Conservation (phyloP, 2,329 filamentous ascomycete genomes). For the Fusarium proliferatum region DNA sequence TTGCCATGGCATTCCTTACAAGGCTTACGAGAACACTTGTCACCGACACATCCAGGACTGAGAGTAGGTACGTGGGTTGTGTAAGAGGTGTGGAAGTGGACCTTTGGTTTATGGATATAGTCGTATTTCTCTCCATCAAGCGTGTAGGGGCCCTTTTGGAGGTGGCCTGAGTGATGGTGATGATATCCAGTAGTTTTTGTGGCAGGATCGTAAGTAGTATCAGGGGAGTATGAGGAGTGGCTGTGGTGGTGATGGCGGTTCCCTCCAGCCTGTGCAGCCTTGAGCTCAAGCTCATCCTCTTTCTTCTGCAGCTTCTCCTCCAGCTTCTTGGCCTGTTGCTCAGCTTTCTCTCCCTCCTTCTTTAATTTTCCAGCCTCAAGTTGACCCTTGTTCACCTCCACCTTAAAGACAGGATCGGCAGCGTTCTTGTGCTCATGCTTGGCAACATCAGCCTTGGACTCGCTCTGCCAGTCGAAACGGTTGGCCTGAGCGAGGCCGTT, state of each 20-base stretch:
- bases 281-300: constrained; percentile 1
- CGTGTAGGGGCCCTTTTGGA: background rate
- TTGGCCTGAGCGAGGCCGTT: constrained; percentile 39
- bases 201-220: constrained; percentile 5
- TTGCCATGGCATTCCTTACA: constrained; percentile 43
- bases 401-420: background rate
- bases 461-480: constrained; percentile 12
- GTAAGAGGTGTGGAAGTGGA: constrained; percentile 22
- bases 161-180: constrained; percentile 5
- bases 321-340: background rate
- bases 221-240: constrained; percentile 1
- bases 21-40: constrained; percentile 41
- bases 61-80: constrained; percentile 23
- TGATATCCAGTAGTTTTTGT: constrained; percentile 1
- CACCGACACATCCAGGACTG: constrained; percentile 34
- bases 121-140: constrained; percentile 21
- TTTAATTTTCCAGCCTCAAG: background rate
- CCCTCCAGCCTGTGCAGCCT: background rate
- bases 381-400: background rate
- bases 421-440: background rate
- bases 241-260: background rate
- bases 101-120: constrained; percentile 25
- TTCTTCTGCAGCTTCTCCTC: constrained; percentile 9
- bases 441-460: constrained; percentile 3
- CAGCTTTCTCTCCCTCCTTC: background rate